Conservation (phyloP, 192 early-diverging fungal genomes). For the Coemansia sp. region DNA sequence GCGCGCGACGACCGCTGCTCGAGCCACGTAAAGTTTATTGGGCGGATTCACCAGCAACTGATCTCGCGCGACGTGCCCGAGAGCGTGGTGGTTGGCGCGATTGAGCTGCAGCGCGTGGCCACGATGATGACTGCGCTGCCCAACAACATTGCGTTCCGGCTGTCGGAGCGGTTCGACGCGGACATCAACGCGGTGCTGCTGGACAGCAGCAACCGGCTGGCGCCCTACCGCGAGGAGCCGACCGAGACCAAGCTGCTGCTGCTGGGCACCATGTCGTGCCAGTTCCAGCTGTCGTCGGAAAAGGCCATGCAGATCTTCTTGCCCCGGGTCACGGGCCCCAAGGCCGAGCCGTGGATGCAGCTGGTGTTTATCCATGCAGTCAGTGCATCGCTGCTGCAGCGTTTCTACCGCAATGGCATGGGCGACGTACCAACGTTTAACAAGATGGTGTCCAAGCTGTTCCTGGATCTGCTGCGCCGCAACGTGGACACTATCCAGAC, state of each 20-base stretch:
- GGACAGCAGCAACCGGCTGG: constrained; percentile 42
- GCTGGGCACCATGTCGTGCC: constrained; percentile 66
- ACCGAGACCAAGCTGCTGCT: constrained; percentile 75
- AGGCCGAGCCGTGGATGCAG: constrained; percentile 70
- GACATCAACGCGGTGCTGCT: constrained; percentile 42
- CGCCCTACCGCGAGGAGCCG: constrained; percentile 53
- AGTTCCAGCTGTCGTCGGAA: constrained; percentile 74
- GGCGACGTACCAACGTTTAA: constrained; percentile 19
- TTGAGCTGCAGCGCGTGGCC: constrained; percentile 41
- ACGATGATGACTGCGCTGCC: constrained; percentile 34
- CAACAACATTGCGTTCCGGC: constrained; percentile 36
- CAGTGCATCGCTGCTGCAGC: constrained; percentile 22
- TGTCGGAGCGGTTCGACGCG: constrained; percentile 36
- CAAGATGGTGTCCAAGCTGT: constrained; percentile 41
- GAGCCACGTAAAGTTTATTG: constrained; percentile 34
- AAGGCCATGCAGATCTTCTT: constrained; percentile 68
- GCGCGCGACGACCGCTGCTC: constrained; percentile 44
- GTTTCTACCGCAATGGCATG: constrained; percentile 23
- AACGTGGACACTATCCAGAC: constrained; percentile 50
- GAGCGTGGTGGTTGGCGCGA: constrained; percentile 29
- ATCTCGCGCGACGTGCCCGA: constrained; percentile 38
- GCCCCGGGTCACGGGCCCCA: constrained; percentile 64
- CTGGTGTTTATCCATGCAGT: constrained; percentile 77
- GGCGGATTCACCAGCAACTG: constrained; percentile 40
- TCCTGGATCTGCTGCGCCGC: constrained; percentile 40